Percentiles rank a stretch among this genome's conserved stretches.
Conservation (phyloP, 176 grass and related monocot species). For the Triticum turgidum region DNA sequence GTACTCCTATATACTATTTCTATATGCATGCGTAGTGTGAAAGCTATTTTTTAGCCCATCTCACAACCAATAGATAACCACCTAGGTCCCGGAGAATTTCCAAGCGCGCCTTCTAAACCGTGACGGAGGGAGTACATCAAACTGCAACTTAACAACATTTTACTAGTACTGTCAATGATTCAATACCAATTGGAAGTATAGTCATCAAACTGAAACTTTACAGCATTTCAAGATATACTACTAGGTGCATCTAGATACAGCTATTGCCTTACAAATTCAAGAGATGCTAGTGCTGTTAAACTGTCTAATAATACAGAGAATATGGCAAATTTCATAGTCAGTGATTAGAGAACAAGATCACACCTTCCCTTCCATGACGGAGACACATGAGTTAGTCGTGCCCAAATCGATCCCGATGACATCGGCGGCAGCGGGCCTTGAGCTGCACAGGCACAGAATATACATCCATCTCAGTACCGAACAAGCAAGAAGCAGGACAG, state of each 20-base stretch:
- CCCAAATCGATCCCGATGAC: slow-evolving; percentile 96
- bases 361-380: slow-evolving; percentile 97
- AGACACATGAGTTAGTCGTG: slow-evolving; percentile 85
- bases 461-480: background rate
- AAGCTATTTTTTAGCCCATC: no score
- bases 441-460: slow-evolving; percentile 39
- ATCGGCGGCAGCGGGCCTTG: slow-evolving; percentile 64
- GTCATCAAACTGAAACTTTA: background rate
- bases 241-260: background rate
- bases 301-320: background rate
- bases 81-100: no score
- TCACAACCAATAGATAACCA: no score
- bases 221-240: background rate
- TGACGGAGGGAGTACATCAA: no score
- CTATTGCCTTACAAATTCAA: background rate
- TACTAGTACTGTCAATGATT: background rate
- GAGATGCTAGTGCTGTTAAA: background rate
- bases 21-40: no score
- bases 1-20: no score
- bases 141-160: background rate
- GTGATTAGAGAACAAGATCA: background rate
- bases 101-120: no score
- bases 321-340: background rate
- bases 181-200: background rate
- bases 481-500: background rate